These are phyloP conservation scores for Xylaria digitata DNA, from an alignment of 2,329 filamentous ascomycete genomes.

Conservation along the genomic window DNA sequence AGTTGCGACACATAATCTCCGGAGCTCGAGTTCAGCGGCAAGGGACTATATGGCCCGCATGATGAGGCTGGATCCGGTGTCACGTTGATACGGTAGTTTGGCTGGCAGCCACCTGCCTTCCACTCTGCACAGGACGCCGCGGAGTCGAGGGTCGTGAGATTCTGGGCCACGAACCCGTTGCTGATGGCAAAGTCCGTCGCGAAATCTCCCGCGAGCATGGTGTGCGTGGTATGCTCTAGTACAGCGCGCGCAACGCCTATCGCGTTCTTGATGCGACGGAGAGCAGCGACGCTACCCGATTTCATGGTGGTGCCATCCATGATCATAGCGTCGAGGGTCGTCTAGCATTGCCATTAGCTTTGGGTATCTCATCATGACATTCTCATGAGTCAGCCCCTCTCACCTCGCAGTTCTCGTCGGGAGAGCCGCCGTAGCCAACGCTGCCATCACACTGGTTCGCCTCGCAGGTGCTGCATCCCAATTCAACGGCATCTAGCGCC, in stretches of 20 bases:
- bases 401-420: constrained; percentile 64
- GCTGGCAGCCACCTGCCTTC: constrained; percentile 57
- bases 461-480: constrained; percentile 65
- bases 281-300: constrained; percentile 63
- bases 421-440: constrained; percentile 66
- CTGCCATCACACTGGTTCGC: constrained; percentile 64
- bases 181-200: constrained; percentile 64
- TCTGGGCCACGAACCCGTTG: constrained; percentile 61
- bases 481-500: constrained; percentile 63
- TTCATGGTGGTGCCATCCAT: constrained; percentile 67
- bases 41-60: constrained; percentile 61
- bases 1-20: constrained; percentile 39
- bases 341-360: constrained; percentile 44
- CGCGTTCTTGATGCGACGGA: constrained; percentile 62
- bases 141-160: constrained; percentile 58
- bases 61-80: constrained; percentile 55
- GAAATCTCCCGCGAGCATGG: constrained; percentile 63
- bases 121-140: constrained; percentile 56
- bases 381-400: constrained; percentile 14
- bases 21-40: constrained; percentile 41
- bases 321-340: constrained; percentile 68
- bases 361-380: background rate
- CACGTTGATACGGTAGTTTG: constrained; percentile 63
- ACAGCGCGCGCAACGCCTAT: constrained; percentile 63
- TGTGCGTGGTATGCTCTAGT: constrained; percentile 63